phyloP scores from a whole-genome alignment of 176 grass and related monocot genomes.

The Carex scoparia region DNA sequence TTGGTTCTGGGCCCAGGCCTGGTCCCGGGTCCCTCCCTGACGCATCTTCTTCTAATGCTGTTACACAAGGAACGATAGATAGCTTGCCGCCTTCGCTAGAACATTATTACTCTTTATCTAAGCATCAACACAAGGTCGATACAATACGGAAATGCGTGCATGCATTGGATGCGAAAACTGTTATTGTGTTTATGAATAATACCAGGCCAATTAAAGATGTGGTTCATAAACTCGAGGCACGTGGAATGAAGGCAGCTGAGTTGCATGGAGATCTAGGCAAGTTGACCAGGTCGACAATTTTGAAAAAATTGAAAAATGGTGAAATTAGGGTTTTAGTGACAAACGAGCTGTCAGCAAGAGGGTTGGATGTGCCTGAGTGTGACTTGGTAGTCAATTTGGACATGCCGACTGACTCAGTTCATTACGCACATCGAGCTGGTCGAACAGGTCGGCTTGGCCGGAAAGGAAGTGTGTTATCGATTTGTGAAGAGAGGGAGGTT shows the following conservation, averaged over 20 bases:
- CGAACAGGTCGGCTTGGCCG: slow-evolving; percentile 74
- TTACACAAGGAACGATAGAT: slow-evolving; percentile 59
- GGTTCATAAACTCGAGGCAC: slow-evolving; percentile 87
- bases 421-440: slow-evolving; percentile 89
- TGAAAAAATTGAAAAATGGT: slow-evolving; percentile 82
- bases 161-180: slow-evolving; percentile 64
- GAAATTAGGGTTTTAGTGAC: slow-evolving; percentile 86
- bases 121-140: slow-evolving; percentile 86
- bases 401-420: slow-evolving; percentile 81
- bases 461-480: slow-evolving; percentile 73
- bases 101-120: slow-evolving; percentile 80
- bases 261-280: slow-evolving; percentile 86
- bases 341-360: slow-evolving; percentile 83
- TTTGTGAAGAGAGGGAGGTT: slow-evolving; percentile 80
- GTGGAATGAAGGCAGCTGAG: slow-evolving; percentile 75
- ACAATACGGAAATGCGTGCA: slow-evolving; percentile 80
- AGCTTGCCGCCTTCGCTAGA: slow-evolving; percentile 76
- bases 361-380: slow-evolving; percentile 84
- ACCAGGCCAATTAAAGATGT: slow-evolving; percentile 92
- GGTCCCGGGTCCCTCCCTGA: slow-evolving; percentile 28
- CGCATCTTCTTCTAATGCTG: slow-evolving; percentile 30
- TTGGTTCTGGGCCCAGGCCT: slow-evolving; percentile 34
- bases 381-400: slow-evolving; percentile 97
- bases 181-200: slow-evolving; percentile 91
- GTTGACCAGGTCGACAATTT: slow-evolving; percentile 67